Percentiles rank a stretch among this genome's conserved stretches.
phyloP scores from a whole-genome alignment of 306 rosid species.

The Quercus engelmannii region DNA sequence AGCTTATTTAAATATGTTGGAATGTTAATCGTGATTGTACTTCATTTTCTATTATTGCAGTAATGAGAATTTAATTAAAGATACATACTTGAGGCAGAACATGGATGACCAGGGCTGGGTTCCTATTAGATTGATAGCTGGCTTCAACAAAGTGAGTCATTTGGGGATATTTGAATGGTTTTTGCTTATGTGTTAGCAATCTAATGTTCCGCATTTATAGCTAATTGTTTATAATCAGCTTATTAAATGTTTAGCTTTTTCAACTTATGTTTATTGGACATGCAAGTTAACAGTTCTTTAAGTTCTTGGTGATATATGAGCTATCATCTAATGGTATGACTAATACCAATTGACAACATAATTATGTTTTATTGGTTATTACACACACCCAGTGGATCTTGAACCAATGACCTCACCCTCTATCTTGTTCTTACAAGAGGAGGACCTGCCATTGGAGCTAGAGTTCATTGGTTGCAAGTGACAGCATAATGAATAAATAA shows the following conservation, averaged over 20 bases:
- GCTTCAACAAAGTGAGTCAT: constrained; percentile 72
- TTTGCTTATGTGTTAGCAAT: background rate
- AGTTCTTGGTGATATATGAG: background rate
- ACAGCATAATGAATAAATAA: background rate
- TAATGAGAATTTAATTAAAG: constrained; percentile 68
- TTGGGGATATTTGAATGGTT: constrained; percentile 18
- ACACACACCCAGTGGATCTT: too few species aligned
- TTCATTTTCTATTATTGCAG: constrained; percentile 51
- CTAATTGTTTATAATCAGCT: background rate
- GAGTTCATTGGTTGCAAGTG: too few species aligned
- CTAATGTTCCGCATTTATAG: constrained; percentile 11
- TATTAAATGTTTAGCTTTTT: background rate
- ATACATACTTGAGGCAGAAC: constrained; percentile 68
- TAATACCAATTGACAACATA: background rate
- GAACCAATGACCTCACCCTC: too few species aligned
- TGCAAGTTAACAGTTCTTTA: background rate
- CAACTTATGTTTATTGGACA: background rate
- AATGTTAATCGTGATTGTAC: constrained; percentile 19
- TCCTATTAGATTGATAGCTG: constrained; percentile 63
- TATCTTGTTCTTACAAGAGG: too few species aligned
- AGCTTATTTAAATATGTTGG: constrained; percentile 8
- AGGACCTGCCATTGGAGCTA: too few species aligned
- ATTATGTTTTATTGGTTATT: too few species aligned
- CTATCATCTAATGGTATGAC: background rate
- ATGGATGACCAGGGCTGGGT: constrained; percentile 96